Evolutionary conservation across 169 alveolate genomes (phyloP).

Genomic region (Plasmodium chabaudi): DNA sequence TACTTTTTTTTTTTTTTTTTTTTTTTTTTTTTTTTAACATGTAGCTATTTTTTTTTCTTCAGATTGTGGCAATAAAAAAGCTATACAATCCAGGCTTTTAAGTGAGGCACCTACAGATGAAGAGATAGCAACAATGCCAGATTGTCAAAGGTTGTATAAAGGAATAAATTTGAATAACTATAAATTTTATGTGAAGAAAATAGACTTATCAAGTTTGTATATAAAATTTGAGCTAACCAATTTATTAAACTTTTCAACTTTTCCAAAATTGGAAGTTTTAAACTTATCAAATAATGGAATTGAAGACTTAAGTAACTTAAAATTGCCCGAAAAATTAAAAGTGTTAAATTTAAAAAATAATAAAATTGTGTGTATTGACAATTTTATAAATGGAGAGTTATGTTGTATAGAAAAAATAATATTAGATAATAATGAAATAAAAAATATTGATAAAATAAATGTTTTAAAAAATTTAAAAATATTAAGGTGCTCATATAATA

Average conservation of each 20-base stretch:
- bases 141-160: neutral
- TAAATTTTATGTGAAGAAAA: neutral
- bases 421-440: conserved; percentile 32
- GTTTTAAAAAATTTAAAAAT: conserved; percentile 23
- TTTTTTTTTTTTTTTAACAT: too few relatives aligned
- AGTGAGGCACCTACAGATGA: neutral
- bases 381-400: conserved; percentile 21
- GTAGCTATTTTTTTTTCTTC: too few relatives aligned
- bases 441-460: conserved; percentile 15
- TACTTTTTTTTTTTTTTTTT: too few relatives aligned
- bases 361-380: conserved; percentile 1
- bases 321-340: conserved; percentile 25
- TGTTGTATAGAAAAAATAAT: conserved; percentile 15
- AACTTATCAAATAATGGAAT: conserved; percentile 51
- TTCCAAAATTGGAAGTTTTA: conserved; percentile 19
- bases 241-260: conserved; percentile 5
- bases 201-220: conserved; percentile 32
- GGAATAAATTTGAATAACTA: conserved; percentile 14
- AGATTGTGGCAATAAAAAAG: too few relatives aligned
- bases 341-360: conserved; percentile 43
- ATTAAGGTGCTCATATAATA: conserved; percentile 53
- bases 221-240: neutral
- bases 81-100: too few relatives aligned
- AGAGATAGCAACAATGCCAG: neutral
- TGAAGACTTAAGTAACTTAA: conserved; percentile 19